Conservation (phyloP, 441 rosid species). For the Omphalea diandra region DNA sequence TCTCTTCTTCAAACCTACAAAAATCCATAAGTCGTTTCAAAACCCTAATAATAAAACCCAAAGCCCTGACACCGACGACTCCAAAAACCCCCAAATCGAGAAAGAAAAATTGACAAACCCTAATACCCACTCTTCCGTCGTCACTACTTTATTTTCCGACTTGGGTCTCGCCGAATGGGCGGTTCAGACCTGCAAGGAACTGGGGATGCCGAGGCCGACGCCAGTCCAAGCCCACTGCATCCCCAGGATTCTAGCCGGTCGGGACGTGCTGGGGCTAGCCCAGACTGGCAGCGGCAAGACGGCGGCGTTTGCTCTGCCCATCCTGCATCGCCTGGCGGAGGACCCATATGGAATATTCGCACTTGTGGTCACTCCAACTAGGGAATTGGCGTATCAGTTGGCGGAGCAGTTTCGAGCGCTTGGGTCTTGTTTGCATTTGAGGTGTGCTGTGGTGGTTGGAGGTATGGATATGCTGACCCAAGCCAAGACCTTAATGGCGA, state of each 20-base stretch:
- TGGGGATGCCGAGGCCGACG: conserved; percentile 77
- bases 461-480: conserved; percentile 88
- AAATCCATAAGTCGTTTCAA: conserved; percentile 24
- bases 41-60: conserved; percentile 19
- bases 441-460: conserved; percentile 83
- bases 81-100: conserved; percentile 25
- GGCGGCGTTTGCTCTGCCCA: conserved; percentile 90
- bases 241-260: conserved; percentile 65
- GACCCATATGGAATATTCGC: conserved; percentile 84
- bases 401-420: conserved; percentile 91
- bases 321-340: conserved; percentile 69
- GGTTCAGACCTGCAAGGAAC: conserved; percentile 72
- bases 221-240: conserved; percentile 85
- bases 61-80: conserved; percentile 31
- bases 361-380: conserved; percentile 81
- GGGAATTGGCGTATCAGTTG: conserved; percentile 89
- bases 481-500: conserved; percentile 51
- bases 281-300: conserved; percentile 96
- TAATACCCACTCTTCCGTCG: conserved; percentile 12
- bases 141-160: conserved; percentile 41
- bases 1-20: conserved; percentile 57
- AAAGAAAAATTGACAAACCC: conserved; percentile 42
- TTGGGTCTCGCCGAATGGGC: conserved; percentile 87
- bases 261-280: conserved; percentile 84
- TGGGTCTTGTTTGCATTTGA: conserved; percentile 76